Evolutionary conservation across 2,329 filamentous ascomycete species (phyloP).

Genomic region (Beauveria sp.): DNA sequence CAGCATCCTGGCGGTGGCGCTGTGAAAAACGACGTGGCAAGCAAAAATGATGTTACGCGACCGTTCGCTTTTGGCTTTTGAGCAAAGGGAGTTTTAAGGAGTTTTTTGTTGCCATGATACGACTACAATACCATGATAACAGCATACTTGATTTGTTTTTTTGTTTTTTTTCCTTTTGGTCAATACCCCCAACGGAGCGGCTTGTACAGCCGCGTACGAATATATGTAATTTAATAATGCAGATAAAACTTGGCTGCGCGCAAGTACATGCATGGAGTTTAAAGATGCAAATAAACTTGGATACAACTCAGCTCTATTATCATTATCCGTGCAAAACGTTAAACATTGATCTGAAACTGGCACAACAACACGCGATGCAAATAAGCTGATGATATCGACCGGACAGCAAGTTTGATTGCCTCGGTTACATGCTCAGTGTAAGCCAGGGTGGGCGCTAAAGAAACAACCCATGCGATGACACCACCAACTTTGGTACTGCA

Average conservation of each 20-base stretch:
- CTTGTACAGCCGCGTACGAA: background rate
- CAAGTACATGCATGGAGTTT: no score
- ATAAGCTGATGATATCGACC: no score
- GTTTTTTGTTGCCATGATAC: background rate
- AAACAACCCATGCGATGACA: background rate
- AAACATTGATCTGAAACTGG: background rate
- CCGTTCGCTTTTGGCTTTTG: background rate
- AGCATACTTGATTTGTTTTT: background rate
- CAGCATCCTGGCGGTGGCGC: background rate
- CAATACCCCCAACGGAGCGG: background rate
- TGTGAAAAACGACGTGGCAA: background rate
- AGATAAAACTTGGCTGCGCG: background rate
- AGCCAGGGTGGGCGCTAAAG: background rate
- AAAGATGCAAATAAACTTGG: background rate
- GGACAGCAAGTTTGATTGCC: background rate
- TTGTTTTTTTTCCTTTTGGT: background rate
- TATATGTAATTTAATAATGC: background rate
- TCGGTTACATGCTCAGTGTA: background rate
- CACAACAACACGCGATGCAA: no score
- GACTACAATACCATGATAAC: conserved; percentile 6
- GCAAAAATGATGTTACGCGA: no score
- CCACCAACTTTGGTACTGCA: background rate
- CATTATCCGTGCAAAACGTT: background rate
- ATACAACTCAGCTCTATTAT: background rate
- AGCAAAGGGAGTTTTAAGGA: background rate